Percentiles rank a stretch among this genome's conserved stretches.
Evolutionary conservation across 768 basidiomycete genomes (phyloP).

Genomic region (Rubroboletus pulcherrimus): DNA sequence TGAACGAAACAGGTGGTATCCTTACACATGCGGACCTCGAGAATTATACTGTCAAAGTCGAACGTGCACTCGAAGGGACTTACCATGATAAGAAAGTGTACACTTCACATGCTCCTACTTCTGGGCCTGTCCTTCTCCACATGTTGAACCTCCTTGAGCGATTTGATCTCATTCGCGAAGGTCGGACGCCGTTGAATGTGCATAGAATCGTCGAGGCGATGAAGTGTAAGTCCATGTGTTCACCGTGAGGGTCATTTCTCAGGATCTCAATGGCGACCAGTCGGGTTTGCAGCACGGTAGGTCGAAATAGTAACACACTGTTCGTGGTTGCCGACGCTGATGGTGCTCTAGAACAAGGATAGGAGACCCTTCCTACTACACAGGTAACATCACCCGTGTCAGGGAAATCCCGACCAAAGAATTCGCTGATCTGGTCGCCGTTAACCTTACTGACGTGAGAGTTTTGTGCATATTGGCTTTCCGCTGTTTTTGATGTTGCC

Average conservation of each 20-base stretch:
- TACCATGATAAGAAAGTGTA: constrained; percentile 80
- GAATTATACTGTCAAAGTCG: constrained; percentile 63
- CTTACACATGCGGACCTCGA: constrained; percentile 71
- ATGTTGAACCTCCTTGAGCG: constrained; percentile 88
- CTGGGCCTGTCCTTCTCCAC: constrained; percentile 86
- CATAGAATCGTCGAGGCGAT: constrained; percentile 83
- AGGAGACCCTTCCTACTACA: constrained; percentile 66
- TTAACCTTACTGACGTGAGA: constrained; percentile 81
- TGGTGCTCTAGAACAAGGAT: constrained; percentile 64
- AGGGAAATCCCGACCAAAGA: constrained; percentile 62
- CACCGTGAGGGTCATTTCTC: constrained; percentile 8
- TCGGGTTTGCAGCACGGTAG: constrained; percentile 63
- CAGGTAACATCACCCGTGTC: constrained; percentile 53
- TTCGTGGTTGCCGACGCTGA: constrained; percentile 5
- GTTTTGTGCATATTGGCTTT: constrained; percentile 1
- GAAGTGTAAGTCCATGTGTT: constrained; percentile 58
- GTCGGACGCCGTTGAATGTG: constrained; percentile 57
- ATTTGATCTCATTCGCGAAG: constrained; percentile 51
- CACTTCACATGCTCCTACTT: constrained; percentile 80
- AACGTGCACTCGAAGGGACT: constrained; percentile 70
- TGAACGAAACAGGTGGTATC: constrained; percentile 72
- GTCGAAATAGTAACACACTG: constrained; percentile 10
- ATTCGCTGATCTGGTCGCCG: constrained; percentile 57
- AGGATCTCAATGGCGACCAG: constrained; percentile 26
- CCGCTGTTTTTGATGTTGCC: constrained; percentile 8